phyloP scores from a whole-genome alignment of 2,329 filamentous ascomycete genomes.

The Xylaria sp. region DNA sequence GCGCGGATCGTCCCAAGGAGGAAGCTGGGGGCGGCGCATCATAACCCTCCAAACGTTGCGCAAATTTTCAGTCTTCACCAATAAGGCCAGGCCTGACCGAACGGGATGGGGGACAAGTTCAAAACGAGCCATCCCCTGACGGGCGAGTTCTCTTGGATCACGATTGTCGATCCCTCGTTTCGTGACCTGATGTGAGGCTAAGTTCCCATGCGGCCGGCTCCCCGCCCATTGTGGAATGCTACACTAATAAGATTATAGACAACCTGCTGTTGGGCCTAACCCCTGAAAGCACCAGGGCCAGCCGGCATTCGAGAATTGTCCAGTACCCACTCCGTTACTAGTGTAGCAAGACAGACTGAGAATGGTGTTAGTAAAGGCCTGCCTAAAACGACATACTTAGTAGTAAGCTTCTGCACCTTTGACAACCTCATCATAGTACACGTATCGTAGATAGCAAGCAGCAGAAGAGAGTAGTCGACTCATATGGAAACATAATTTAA shows the following conservation, averaged over 20 bases:
- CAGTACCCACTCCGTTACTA: too few relatives aligned
- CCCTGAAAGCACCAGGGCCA: not conserved
- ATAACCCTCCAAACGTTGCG: constrained; percentile 4
- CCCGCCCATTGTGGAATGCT: not conserved
- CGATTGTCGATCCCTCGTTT: not conserved
- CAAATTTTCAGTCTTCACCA: constrained; percentile 14
- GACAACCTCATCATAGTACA: too few relatives aligned
- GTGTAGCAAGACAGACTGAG: not conserved
- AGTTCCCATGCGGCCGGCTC: not conserved
- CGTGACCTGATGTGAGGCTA: not conserved
- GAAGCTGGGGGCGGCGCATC: constrained; percentile 7
- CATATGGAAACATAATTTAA: not conserved
- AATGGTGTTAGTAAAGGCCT: too few relatives aligned
- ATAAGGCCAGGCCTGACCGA: not conserved
- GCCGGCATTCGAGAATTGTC: not conserved
- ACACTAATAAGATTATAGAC: not conserved
- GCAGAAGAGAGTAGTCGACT: not conserved
- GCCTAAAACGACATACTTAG: too few relatives aligned
- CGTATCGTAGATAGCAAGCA: not conserved
- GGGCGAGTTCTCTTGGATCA: not conserved
- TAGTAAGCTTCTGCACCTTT: too few relatives aligned
- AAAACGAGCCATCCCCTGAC: not conserved
- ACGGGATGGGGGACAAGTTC: not conserved
- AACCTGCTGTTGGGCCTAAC: not conserved
- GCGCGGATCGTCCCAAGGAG: constrained; percentile 13